Conservation (phyloP, 345 rosid genomes). For the Gossypium raimondii region DNA sequence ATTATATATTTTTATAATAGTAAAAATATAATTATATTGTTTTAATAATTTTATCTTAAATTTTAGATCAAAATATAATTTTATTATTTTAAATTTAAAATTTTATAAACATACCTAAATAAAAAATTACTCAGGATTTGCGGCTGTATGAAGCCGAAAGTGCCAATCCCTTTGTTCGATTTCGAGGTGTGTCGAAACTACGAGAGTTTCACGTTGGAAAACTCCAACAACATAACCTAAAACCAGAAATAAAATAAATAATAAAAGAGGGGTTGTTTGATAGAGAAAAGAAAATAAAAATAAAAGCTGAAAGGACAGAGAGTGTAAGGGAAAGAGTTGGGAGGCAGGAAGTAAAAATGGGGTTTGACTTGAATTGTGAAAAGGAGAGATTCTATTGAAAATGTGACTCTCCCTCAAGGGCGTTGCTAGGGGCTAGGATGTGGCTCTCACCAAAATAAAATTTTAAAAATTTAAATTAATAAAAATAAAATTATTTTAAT, state of each 20-base stretch:
- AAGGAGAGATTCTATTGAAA: neutral
- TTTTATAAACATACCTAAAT: no score
- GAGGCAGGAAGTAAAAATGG: neutral
- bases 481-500: no score
- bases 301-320: neutral
- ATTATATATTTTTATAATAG: no score
- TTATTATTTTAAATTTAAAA: no score
- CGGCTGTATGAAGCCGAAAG: neutral
- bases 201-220: neutral
- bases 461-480: no score
- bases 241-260: neutral
- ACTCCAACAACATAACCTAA: neutral
- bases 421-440: no score
- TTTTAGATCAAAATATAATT: no score
- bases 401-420: neutral
- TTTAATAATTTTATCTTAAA: no score
- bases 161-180: neutral
- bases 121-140: no score
- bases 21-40: no score
- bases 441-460: no score
- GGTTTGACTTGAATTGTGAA: neutral
- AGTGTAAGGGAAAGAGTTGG: neutral
- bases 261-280: neutral
- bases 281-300: neutral
- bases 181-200: neutral